Percentiles rank a stretch among this genome's conserved stretches.
phyloP scores from a whole-genome alignment of 1,139 yeast species.

The Yamadazyma aaseri region DNA sequence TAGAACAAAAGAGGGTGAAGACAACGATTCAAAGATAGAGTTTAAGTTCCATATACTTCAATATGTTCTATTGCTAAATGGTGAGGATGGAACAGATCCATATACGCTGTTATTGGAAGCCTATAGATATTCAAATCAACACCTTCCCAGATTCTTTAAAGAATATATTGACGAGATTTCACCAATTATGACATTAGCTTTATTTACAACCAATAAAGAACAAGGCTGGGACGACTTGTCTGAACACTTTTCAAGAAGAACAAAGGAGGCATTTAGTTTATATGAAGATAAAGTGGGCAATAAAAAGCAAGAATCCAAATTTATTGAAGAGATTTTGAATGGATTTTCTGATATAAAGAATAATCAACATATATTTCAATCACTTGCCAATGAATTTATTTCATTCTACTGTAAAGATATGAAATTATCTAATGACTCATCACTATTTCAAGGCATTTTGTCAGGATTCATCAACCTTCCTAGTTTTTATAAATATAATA shows the following conservation, averaged over 20 bases:
- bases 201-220: constrained; percentile 9
- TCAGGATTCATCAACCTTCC: constrained; percentile 77
- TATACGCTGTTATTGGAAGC: constrained; percentile 42
- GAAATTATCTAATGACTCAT: constrained; percentile 68
- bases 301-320: constrained; percentile 26
- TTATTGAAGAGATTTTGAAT: constrained; percentile 41
- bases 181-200: constrained; percentile 46
- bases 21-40: constrained; percentile 33
- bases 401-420: constrained; percentile 65
- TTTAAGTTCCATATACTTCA: constrained; percentile 65
- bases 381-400: constrained; percentile 52
- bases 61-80: constrained; percentile 43
- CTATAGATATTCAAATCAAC: constrained; percentile 52
- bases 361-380: constrained; percentile 31
- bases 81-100: constrained; percentile 11
- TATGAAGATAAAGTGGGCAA: constrained; percentile 18
- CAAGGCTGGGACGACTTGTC: constrained; percentile 21
- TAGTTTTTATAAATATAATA: constrained; percentile 62
- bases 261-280: constrained; percentile 23
- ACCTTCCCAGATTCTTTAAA: constrained; percentile 47
- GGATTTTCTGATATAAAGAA: constrained; percentile 40
- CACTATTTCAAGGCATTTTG: constrained; percentile 62
- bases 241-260: constrained; percentile 22
- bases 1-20: constrained; percentile 14
- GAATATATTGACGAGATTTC: constrained; percentile 46